phyloP scores from a whole-genome alignment of 805 yeast genomes.

The Metschnikowia cubensis region DNA sequence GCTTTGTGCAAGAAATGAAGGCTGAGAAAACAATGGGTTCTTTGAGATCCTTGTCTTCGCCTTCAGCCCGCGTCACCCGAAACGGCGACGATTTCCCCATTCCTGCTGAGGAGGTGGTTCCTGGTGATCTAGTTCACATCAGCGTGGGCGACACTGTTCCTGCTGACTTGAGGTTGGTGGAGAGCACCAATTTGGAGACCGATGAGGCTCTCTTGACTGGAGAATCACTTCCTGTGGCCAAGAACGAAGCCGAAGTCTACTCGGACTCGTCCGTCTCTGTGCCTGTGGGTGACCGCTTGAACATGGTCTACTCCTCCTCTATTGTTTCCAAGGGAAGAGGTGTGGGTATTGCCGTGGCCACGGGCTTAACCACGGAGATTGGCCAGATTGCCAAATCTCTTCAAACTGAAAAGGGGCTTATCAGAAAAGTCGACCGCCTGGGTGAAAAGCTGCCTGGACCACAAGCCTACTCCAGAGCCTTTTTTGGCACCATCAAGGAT shows the following conservation, averaged over 20 bases:
- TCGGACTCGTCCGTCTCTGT: slow-evolving; percentile 25
- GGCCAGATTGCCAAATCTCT: slow-evolving; percentile 57
- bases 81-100: slow-evolving; percentile 53
- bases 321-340: slow-evolving; percentile 74
- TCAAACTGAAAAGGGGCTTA: slow-evolving; percentile 31
- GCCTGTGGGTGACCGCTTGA: slow-evolving; percentile 71
- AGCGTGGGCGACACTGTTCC: slow-evolving; percentile 74
- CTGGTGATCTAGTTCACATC: slow-evolving; percentile 65
- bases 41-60: slow-evolving; percentile 60
- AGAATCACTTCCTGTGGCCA: slow-evolving; percentile 61
- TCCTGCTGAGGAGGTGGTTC: slow-evolving; percentile 62
- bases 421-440: slow-evolving; percentile 37
- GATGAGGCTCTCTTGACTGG: slow-evolving; percentile 68
- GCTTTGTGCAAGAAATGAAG: slow-evolving; percentile 64
- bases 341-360: slow-evolving; percentile 59
- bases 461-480: slow-evolving; percentile 46
- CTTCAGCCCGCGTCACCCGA: slow-evolving; percentile 65
- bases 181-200: slow-evolving; percentile 61
- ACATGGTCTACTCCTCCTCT: slow-evolving; percentile 68
- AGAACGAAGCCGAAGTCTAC: slow-evolving; percentile 43
- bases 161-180: slow-evolving; percentile 63
- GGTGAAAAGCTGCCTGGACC: slow-evolving; percentile 41
- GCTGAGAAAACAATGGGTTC: slow-evolving; percentile 82
- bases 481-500: slow-evolving; percentile 47
- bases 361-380: slow-evolving; percentile 71